These are phyloP conservation scores for Eucalyptus sp. DNA, from an alignment of 345 rosid species.

Conservation along the genomic window DNA sequence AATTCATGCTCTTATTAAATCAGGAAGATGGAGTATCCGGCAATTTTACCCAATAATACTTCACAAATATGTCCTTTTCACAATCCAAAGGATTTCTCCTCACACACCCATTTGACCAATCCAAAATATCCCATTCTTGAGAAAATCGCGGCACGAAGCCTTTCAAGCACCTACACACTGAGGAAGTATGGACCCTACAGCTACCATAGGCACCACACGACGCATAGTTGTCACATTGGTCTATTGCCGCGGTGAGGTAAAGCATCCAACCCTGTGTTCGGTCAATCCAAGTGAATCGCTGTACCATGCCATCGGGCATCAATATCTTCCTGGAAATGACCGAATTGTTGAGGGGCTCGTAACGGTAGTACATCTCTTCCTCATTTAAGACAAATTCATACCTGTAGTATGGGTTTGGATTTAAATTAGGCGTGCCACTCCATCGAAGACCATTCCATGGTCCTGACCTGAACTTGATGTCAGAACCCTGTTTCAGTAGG, in stretches of 20 bases:
- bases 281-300: conserved; percentile 30
- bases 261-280: conserved; percentile 7
- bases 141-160: conserved; percentile 24
- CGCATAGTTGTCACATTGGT: conserved; percentile 24
- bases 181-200: conserved; percentile 12
- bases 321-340: conserved; percentile 15
- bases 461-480: conserved; percentile 8
- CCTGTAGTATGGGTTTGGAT: background rate
- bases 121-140: conserved; percentile 10
- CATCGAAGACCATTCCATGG: conserved; percentile 34
- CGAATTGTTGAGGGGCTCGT: conserved; percentile 1
- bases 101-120: conserved; percentile 34
- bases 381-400: conserved; percentile 5
- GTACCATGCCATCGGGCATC: conserved; percentile 5
- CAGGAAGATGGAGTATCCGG: conserved; percentile 26
- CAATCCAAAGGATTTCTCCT: conserved; percentile 20
- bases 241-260: conserved; percentile 15
- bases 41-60: conserved; percentile 11
- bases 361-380: conserved; percentile 17
- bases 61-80: conserved; percentile 14
- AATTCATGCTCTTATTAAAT: conserved; percentile 6
- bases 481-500: conserved; percentile 1
- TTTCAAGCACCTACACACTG: conserved; percentile 20
- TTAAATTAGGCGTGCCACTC: conserved; percentile 20
- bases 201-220: conserved; percentile 29